Evolutionary conservation across 169 alveolate species (phyloP).

Genomic region (Plasmodium relictum): DNA sequence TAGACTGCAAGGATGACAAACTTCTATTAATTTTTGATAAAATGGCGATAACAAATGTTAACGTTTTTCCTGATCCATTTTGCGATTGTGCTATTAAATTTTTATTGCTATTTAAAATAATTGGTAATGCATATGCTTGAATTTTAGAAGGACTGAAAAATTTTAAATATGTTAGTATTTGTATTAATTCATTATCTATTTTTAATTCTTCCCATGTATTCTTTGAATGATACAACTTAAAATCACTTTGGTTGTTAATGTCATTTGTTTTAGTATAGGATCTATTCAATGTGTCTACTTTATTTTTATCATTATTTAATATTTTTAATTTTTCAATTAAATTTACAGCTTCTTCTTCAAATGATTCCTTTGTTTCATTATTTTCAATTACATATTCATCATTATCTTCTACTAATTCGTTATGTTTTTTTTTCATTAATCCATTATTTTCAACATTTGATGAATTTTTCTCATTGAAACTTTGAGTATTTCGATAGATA

Average conservation of each 20-base stretch:
- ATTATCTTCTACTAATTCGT: conserved; percentile 34
- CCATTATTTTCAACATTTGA: conserved; percentile 45
- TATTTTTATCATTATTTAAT: conserved; percentile 9
- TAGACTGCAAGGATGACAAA: conserved; percentile 86
- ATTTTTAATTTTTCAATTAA: conserved; percentile 54
- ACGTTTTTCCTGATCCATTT: conserved; percentile 99
- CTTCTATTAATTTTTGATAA: conserved; percentile 90
- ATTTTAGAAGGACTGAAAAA: conserved; percentile 87
- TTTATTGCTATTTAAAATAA: conserved; percentile 73
- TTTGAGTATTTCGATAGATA: not conserved
- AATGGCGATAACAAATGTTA: conserved; percentile 96
- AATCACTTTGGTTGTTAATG: conserved; percentile 12
- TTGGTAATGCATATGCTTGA: conserved; percentile 89
- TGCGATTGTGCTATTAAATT: conserved; percentile 96
- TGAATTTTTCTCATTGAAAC: not conserved
- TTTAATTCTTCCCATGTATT: conserved; percentile 82
- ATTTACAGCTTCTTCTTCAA: conserved; percentile 68
- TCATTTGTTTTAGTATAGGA: not conserved
- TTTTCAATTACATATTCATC: conserved; percentile 74
- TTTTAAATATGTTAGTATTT: conserved; percentile 78
- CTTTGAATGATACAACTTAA: conserved; percentile 76
- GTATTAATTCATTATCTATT: conserved; percentile 79
- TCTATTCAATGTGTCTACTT: not conserved
- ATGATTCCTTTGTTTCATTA: conserved; percentile 28
- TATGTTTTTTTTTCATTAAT: conserved; percentile 68